Evolutionary conservation across 768 basidiomycete species (phyloP).

Genomic region (Fistulinella prunicolor): DNA sequence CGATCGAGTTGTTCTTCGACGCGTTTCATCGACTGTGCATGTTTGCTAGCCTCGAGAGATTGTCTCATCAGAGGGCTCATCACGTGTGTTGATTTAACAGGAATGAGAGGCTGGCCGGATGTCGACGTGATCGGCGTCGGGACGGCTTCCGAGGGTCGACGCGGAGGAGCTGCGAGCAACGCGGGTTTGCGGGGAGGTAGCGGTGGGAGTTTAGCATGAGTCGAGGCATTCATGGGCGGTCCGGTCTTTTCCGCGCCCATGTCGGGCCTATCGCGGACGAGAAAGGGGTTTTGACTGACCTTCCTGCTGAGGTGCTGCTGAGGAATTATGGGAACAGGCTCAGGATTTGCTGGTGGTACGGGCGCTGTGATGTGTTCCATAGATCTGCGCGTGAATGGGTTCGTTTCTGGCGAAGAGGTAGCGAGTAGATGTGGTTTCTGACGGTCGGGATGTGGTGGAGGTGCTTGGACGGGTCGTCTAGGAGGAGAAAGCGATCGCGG

Average conservation of each 20-base stretch:
- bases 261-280: conserved; percentile 22
- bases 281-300: conserved; percentile 32
- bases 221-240: neutral
- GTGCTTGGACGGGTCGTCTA: conserved; percentile 21
- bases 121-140: conserved; percentile 3
- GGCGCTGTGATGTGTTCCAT: conserved; percentile 15
- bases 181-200: conserved; percentile 38
- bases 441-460: conserved; percentile 29
- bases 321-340: neutral
- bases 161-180: conserved; percentile 13
- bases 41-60: conserved; percentile 69
- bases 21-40: conserved; percentile 66
- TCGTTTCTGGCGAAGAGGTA: conserved; percentile 26
- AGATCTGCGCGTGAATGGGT: conserved; percentile 27
- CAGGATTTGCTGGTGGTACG: conserved; percentile 4
- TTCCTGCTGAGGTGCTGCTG: conserved; percentile 21
- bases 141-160: conserved; percentile 20
- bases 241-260: conserved; percentile 7
- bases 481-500: conserved; percentile 19
- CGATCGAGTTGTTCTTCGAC: conserved; percentile 66
- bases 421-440: conserved; percentile 22
- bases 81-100: conserved; percentile 39
- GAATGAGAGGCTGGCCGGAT: conserved; percentile 21
- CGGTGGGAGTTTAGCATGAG: conserved; percentile 27
- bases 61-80: conserved; percentile 70